Conservation (phyloP, 2,329 filamentous ascomycete genomes). For the Bipolaris sorokiniana region DNA sequence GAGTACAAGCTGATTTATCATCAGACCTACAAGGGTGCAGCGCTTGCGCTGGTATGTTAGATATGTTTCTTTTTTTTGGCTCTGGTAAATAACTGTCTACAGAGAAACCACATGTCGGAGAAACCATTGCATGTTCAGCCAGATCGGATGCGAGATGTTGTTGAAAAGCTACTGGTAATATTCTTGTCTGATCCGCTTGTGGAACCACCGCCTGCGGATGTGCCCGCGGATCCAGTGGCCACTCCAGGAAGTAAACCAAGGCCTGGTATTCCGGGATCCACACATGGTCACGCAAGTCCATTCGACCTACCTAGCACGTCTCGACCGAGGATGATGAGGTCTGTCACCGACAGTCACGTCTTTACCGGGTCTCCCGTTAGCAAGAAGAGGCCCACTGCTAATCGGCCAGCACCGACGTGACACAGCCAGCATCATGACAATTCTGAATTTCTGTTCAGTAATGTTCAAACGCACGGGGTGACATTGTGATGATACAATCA, state of each 20-base stretch:
- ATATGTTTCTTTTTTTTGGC: neutral
- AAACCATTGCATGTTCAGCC: slow-evolving; percentile 49
- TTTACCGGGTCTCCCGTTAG: slow-evolving; percentile 36
- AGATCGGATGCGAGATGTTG: slow-evolving; percentile 54
- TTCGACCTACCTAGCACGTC: slow-evolving; percentile 44
- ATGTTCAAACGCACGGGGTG: neutral
- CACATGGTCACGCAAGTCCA: slow-evolving; percentile 35
- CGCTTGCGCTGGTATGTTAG: slow-evolving; percentile 52
- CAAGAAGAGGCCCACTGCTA: slow-evolving; percentile 16
- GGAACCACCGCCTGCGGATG: slow-evolving; percentile 22
- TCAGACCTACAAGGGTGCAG: slow-evolving; percentile 57
- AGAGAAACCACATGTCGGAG: slow-evolving; percentile 49
- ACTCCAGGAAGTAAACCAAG: slow-evolving; percentile 37
- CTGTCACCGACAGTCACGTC: slow-evolving; percentile 24
- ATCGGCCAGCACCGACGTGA: slow-evolving; percentile 10
- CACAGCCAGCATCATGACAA: neutral
- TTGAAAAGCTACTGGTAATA: slow-evolving; percentile 55
- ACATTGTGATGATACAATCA: neutral
- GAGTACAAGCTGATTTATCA: slow-evolving; percentile 62
- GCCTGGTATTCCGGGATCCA: slow-evolving; percentile 26
- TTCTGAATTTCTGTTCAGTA: neutral
- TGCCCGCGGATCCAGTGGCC: slow-evolving; percentile 23
- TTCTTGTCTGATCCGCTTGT: slow-evolving; percentile 55
- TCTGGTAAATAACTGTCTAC: neutral
- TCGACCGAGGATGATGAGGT: slow-evolving; percentile 21